Percentiles rank a stretch among this genome's conserved stretches.
These are phyloP conservation scores for Trichophyton simii DNA, from an alignment of 2,329 filamentous ascomycete genomes.

Conservation along the genomic window DNA sequence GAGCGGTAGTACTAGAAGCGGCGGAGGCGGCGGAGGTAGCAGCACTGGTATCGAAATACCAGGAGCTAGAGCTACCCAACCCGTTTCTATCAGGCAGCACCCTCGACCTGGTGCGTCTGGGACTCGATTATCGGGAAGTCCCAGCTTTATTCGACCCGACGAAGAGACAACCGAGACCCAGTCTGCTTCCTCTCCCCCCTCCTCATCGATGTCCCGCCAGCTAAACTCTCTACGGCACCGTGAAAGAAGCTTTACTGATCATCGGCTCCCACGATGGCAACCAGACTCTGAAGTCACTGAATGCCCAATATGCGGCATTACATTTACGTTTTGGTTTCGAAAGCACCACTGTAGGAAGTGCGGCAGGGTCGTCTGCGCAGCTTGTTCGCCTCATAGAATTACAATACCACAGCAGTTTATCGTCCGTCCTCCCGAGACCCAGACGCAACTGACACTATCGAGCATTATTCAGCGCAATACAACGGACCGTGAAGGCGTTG, in stretches of 20 bases:
- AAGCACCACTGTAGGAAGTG: constrained; percentile 98
- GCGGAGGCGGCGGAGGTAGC: neutral
- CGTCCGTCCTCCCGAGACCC: constrained; percentile 53
- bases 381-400: constrained; percentile 87
- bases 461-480: constrained; percentile 31
- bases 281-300: constrained; percentile 68
- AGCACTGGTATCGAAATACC: neutral
- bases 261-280: constrained; percentile 69
- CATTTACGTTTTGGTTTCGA: constrained; percentile 73
- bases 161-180: constrained; percentile 17
- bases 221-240: constrained; percentile 18
- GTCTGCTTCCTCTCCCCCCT: constrained; percentile 22
- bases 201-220: constrained; percentile 12
- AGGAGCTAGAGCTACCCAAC: neutral
- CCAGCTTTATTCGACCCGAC: constrained; percentile 19
- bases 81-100: neutral
- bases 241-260: constrained; percentile 23
- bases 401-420: constrained; percentile 91
- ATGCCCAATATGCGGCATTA: constrained; percentile 70
- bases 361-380: constrained; percentile 76
- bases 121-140: constrained; percentile 1
- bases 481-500: constrained; percentile 35
- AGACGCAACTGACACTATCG: constrained; percentile 21
- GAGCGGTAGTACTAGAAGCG: neutral
- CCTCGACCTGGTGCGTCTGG: neutral